Conservation (phyloP, 2,329 filamentous ascomycete species). For the Coniella vitis region DNA sequence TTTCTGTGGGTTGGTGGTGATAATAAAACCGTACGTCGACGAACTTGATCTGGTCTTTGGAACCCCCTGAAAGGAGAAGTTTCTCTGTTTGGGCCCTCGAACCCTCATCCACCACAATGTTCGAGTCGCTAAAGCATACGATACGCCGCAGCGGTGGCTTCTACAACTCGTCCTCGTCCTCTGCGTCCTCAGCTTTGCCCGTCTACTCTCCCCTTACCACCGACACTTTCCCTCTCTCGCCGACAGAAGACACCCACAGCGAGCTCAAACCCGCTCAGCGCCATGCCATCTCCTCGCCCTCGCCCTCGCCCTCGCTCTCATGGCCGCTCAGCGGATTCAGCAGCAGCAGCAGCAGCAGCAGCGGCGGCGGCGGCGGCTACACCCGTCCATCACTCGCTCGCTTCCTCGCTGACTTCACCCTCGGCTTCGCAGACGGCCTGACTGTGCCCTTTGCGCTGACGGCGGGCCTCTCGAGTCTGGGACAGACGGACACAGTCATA, state of each 20-base stretch:
- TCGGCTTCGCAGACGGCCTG: slow-evolving; percentile 67
- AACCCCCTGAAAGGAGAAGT: not conserved
- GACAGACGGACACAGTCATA: slow-evolving; percentile 55
- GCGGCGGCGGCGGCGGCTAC: too few species aligned
- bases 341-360: too few species aligned
- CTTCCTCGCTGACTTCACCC: slow-evolving; percentile 58
- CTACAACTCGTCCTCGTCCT: not conserved
- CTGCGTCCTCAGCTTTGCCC: slow-evolving; percentile 1
- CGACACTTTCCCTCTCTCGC: slow-evolving; percentile 1
- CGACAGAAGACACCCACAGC: not conserved
- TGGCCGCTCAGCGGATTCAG: slow-evolving; percentile 12
- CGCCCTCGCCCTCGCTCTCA: slow-evolving; percentile 1
- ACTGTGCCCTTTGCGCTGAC: slow-evolving; percentile 71
- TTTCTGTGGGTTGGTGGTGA: too few species aligned
- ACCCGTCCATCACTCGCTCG: slow-evolving; percentile 25
- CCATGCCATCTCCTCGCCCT: not conserved
- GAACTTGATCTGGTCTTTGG: not conserved
- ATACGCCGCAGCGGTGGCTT: not conserved
- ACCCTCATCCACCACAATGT: not conserved
- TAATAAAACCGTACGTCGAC: too few species aligned
- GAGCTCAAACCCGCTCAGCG: not conserved
- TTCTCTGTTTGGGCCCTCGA: too few species aligned
- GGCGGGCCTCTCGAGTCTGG: slow-evolving; percentile 58
- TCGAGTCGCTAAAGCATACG: not conserved
- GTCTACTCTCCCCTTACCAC: slow-evolving; percentile 9